phyloP scores from a whole-genome alignment of 176 grass and related monocot species.

The Coix lacrymajobi region DNA sequence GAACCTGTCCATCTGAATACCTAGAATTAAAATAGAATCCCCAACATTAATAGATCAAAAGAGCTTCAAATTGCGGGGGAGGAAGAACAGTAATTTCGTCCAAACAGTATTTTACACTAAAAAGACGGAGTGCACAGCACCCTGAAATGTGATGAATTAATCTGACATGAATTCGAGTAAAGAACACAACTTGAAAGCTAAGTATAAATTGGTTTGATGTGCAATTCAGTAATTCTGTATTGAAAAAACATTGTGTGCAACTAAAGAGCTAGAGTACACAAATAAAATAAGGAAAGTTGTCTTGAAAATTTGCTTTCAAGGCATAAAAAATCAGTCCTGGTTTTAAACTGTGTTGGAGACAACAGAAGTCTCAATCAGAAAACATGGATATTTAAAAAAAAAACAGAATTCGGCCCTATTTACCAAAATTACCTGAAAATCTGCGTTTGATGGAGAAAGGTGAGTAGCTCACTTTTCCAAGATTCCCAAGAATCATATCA shows the following conservation, averaged over 20 bases:
- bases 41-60: not conserved
- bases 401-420: not conserved
- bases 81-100: not conserved
- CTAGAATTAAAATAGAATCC: not conserved
- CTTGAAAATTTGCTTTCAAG: constrained; percentile 22
- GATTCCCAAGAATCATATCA: constrained; percentile 75
- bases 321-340: not conserved
- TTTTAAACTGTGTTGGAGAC: constrained; percentile 1
- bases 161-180: constrained; percentile 14
- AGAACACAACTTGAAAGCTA: not conserved
- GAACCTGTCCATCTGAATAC: not conserved
- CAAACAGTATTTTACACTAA: constrained; percentile 1
- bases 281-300: not conserved
- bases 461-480: constrained; percentile 50
- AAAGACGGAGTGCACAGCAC: not conserved
- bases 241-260: not conserved
- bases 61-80: not conserved
- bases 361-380: not conserved
- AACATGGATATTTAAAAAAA: not conserved
- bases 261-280: not conserved
- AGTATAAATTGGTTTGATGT: not conserved
- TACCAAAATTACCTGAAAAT: constrained; percentile 54
- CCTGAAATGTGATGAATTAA: not conserved
- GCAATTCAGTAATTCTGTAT: not conserved
- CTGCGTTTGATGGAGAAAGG: constrained; percentile 69